Conservation (phyloP, 352 stramenopile species). For the Pythium phragmitis region DNA sequence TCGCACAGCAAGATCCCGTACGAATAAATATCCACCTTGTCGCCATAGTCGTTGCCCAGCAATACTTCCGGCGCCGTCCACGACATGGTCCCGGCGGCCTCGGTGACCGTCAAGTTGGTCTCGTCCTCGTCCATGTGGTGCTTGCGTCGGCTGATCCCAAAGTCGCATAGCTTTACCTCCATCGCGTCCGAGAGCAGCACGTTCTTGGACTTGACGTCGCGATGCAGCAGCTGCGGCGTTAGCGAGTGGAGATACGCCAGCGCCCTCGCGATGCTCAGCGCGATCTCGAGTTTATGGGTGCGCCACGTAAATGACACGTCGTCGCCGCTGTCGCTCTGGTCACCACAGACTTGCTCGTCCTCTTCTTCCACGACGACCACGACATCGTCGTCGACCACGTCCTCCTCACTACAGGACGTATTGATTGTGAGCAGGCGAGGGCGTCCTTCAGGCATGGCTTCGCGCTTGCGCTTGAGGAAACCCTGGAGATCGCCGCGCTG, state of each 20-base stretch:
- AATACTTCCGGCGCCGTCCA: conserved; percentile 70
- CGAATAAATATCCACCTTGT: conserved; percentile 82
- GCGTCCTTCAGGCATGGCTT: not conserved
- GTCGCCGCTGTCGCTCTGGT: conserved; percentile 8
- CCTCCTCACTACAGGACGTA: not conserved
- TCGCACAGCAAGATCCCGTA: conserved; percentile 68
- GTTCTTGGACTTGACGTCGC: conserved; percentile 88
- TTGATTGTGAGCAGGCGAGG: not conserved
- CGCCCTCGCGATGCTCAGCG: conserved; percentile 52
- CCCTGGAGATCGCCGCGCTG: conserved; percentile 71
- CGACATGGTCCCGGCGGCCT: conserved; percentile 47
- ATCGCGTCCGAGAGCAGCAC: conserved; percentile 51
- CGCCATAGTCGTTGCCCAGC: conserved; percentile 61
- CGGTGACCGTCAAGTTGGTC: conserved; percentile 51
- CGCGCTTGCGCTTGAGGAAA: conserved; percentile 51
- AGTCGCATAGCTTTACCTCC: conserved; percentile 52
- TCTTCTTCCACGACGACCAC: too few species aligned
- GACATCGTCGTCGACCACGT: too few species aligned
- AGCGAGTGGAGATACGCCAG: conserved; percentile 81
- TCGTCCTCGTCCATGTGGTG: conserved; percentile 39
- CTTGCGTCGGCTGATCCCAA: conserved; percentile 56
- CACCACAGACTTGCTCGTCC: not conserved
- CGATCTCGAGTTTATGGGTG: conserved; percentile 52
- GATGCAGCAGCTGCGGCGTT: conserved; percentile 75
- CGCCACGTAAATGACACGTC: conserved; percentile 32